Evolutionary conservation across 768 basidiomycete genomes (phyloP).

Genomic region (Chalciporus piperatus): DNA sequence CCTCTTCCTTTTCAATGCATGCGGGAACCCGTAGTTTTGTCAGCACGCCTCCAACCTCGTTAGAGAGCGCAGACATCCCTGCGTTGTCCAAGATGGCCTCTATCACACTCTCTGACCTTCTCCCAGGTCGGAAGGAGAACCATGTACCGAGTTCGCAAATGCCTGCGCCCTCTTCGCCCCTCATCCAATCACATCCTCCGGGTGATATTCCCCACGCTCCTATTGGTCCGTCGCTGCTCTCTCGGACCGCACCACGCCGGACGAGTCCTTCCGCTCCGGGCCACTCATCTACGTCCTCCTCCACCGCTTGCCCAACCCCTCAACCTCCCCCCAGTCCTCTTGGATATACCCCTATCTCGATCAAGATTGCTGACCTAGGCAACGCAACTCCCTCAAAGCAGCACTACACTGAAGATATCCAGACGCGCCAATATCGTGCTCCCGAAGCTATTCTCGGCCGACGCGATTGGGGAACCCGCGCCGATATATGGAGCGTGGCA

Average conservation of each 20-base stretch:
- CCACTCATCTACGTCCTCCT: conserved; percentile 16
- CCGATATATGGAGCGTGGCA: conserved; percentile 89
- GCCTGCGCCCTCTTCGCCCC: conserved; percentile 17
- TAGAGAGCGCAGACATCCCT: conserved; percentile 36
- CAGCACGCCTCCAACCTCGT: conserved; percentile 59
- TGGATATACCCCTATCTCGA: conserved; percentile 51
- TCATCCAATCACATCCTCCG: conserved; percentile 23
- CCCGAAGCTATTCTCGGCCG: conserved; percentile 93
- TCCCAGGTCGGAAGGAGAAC: conserved; percentile 1
- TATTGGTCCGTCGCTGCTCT: conserved; percentile 52
- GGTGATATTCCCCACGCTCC: conserved; percentile 25
- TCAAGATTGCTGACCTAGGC: conserved; percentile 94
- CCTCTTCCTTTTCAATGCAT: conserved; percentile 48
- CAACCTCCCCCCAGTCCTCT: conserved; percentile 22
- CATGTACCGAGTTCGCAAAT: not conserved
- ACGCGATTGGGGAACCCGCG: conserved; percentile 80
- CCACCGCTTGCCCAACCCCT: conserved; percentile 20
- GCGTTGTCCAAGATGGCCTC: conserved; percentile 34
- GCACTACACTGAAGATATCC: conserved; percentile 93
- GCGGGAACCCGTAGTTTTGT: conserved; percentile 31
- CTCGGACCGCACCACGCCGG: conserved; percentile 55
- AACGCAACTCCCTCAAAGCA: conserved; percentile 90
- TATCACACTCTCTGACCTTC: conserved; percentile 15
- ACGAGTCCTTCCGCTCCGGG: conserved; percentile 20
- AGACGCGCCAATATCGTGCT: conserved; percentile 92